Conservation (phyloP, 257 asterid species). For the Galeopsis tetrahit region DNA sequence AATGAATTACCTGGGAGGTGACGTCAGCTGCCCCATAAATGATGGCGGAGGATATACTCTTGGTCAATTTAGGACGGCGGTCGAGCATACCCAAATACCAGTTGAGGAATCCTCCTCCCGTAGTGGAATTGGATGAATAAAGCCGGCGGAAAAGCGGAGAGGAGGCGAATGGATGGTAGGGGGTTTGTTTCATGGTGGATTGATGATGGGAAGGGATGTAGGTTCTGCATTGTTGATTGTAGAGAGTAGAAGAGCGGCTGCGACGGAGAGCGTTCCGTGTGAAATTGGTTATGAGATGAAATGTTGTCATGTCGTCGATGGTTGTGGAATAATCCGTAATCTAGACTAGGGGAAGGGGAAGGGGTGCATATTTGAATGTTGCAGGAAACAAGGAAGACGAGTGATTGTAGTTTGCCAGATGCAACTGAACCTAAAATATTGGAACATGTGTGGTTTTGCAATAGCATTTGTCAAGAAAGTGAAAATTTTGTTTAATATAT, state of each 20-base stretch:
- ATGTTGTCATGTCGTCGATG: conserved; percentile 43
- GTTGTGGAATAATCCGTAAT: background rate
- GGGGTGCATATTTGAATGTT: background rate
- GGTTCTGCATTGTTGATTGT: conserved; percentile 40
- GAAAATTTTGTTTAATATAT: too few relatives aligned
- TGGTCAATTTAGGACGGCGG: conserved; percentile 72
- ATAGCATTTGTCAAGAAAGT: too few relatives aligned
- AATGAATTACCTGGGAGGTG: conserved; percentile 70
- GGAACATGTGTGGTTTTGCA: too few relatives aligned
- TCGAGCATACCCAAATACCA: conserved; percentile 86
- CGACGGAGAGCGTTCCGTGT: conserved; percentile 38
- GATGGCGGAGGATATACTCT: conserved; percentile 63
- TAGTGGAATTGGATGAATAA: conserved; percentile 21
- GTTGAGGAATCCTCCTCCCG: conserved; percentile 39
- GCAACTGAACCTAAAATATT: background rate
- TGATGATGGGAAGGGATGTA: conserved; percentile 36
- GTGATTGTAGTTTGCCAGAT: background rate
- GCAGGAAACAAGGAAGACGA: background rate
- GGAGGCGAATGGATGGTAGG: conserved; percentile 16
- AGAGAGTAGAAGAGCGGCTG: conserved; percentile 32
- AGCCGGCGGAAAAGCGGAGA: conserved; percentile 30
- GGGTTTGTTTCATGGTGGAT: conserved; percentile 25
- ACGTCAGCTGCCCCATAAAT: conserved; percentile 84
- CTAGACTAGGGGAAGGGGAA: too few relatives aligned
- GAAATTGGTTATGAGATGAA: conserved; percentile 39